Base-by-base conservation (phyloP, 202 grass and related monocot genomes). In the Elaeis oleifera region DNA sequence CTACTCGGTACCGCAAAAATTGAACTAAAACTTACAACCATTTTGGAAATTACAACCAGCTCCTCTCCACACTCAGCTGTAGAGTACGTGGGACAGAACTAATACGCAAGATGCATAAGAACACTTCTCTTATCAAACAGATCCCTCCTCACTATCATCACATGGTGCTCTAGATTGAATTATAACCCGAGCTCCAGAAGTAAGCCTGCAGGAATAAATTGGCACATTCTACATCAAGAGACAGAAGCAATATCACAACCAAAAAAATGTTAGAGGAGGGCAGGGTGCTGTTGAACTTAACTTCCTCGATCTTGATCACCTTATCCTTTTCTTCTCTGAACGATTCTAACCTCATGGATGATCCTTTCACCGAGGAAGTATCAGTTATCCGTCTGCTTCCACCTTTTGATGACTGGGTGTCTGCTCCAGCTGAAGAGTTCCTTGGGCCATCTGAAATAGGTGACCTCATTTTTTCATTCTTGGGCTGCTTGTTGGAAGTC, bases 251-350 rank as follows among this genome's bases (percentile, higher is more conserved):
- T 56, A 22, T 20, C 53, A 56, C 53, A 56, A 23, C n/a, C 9
- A 56, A 6, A 56, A 56, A 56, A 44, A 44, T 44, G 36, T 44
- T 44, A 2, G 23, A 9, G 32, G 36, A 44, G 36, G 36, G 36
- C 9, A 44, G 36, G 36, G 36, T 44, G 9, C 36, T 44, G 36
- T 44, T 3, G 50, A 59, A 89, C 79, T 89, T 91, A 97, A 84
- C 92, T 99, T 99, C 94, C 58, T 99, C 94, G 6, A 97, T 89
- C 72, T 71, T 88, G 74, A 91, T 74, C 50, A 85, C 78, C 72
- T 75, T 99, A 61, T 99, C 94, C 78, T 70, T 81, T 6, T 89
- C 72, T 67, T 81, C 87, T 76, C 80, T 84, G 70, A 81, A 89
- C 29, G 85, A 85, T 16, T 89, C 85, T n/a, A 73, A 22, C 74